Conservation (phyloP, 2,329 filamentous ascomycete genomes). For the Didymella sp. region DNA sequence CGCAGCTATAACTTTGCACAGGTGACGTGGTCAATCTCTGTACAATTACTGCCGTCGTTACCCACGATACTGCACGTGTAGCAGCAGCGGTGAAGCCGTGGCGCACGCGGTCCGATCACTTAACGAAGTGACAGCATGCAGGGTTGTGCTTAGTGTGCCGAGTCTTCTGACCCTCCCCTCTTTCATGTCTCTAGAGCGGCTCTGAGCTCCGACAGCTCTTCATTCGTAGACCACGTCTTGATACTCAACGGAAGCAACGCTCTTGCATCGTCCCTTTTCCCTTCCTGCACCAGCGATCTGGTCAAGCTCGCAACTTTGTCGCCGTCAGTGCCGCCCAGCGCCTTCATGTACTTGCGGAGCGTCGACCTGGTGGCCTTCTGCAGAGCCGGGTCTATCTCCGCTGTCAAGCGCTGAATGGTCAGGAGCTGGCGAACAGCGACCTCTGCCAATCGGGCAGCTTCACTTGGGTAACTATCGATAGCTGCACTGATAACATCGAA, state of each 20-base stretch:
- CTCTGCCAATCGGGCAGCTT: slow-evolving; percentile 51
- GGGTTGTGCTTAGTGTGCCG: slow-evolving; percentile 29
- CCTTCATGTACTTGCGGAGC: slow-evolving; percentile 47
- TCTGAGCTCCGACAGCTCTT: slow-evolving; percentile 36
- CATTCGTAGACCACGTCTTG: slow-evolving; percentile 42
- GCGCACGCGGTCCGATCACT: slow-evolving; percentile 26
- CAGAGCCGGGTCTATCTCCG: slow-evolving; percentile 61
- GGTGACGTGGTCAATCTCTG: slow-evolving; percentile 31
- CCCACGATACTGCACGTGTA: slow-evolving; percentile 25
- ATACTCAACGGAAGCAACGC: slow-evolving; percentile 34
- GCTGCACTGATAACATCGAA: slow-evolving; percentile 67
- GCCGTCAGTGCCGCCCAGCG: slow-evolving; percentile 38
- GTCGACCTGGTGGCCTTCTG: slow-evolving; percentile 58
- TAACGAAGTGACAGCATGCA: slow-evolving; percentile 24
- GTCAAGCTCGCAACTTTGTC: slow-evolving; percentile 36
- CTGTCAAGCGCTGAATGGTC: slow-evolving; percentile 51
- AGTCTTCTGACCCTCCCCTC: slow-evolving; percentile 16
- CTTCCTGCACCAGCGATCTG: slow-evolving; percentile 33
- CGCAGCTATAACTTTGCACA: slow-evolving; percentile 9
- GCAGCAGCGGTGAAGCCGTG: slow-evolving; percentile 32
- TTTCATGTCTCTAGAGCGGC: slow-evolving; percentile 28
- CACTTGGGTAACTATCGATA: slow-evolving; percentile 47
- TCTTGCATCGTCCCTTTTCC: slow-evolving; percentile 38
- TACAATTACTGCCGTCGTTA: slow-evolving; percentile 13
- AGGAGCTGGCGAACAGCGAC: slow-evolving; percentile 59